Evolutionary conservation across 2,329 filamentous ascomycete species (phyloP), one percentile per base, ranked within the genome.

Genomic region (Phialocephala sp.): DNA sequence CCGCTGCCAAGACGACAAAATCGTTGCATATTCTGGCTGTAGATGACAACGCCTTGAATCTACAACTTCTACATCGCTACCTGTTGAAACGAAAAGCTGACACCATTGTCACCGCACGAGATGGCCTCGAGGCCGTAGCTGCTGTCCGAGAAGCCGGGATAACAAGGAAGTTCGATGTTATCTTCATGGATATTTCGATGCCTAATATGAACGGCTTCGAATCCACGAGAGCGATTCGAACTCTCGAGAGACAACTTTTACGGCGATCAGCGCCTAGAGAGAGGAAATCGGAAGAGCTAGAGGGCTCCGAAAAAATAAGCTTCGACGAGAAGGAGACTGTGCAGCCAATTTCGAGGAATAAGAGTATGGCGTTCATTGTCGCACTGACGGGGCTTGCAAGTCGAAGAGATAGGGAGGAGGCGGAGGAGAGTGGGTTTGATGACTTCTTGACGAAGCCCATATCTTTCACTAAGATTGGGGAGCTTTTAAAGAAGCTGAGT

Each of bases 181-280:
- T 84, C 6, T 77, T 85, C 36, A 85, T 85, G 81, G 84, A 86
- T 66, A 79, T 85, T 8, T 80, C 80, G 60, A 87, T 87, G 84
- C 84, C 84, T 0, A 77, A 84, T 11, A 82, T 86, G 77, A 80
- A 86, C 66, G 82, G 82, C 0, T 73, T 84, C n/a, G 79, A 81
- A 57, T 77, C 81, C 0, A 85, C 83, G 35, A 76, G 78, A 2
- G 74, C 76, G 45, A 85, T 86, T 27, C 78, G 84, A 4, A 77
- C 78, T 6, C 76, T 81, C 22, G 83, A 85, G 69, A 85, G 32
- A 22, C 27, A 37, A 45, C 9, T 50, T 24, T 22, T 2, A 8
- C 45, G 45, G 45, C n/a, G 20, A 50, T 6, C n/a, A 41, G 15
- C n/a, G 41, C 41, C 6, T 6, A 43, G 56, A 8, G 22, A 47